Percentiles rank a stretch among this genome's conserved stretches.
Conservation (phyloP, 1,139 yeast genomes). For the Lodderomyces elongisporus region DNA sequence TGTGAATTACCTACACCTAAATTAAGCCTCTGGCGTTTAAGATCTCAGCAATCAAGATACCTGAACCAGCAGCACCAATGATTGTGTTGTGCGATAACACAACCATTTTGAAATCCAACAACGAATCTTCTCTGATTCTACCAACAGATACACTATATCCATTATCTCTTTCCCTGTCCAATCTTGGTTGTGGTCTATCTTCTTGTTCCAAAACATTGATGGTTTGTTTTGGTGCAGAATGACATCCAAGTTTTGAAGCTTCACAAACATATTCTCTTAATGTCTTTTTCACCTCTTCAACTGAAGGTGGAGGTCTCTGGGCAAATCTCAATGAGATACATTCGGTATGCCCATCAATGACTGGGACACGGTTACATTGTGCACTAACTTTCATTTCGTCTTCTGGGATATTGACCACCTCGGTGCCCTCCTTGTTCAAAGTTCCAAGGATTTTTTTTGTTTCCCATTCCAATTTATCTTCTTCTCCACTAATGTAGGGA, state of each 20-base stretch:
- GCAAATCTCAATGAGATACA: slow-evolving; percentile 85
- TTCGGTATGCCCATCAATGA: slow-evolving; percentile 96
- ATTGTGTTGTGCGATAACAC: slow-evolving; percentile 94
- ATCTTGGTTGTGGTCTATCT: slow-evolving; percentile 97
- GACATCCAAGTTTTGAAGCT: slow-evolving; percentile 71
- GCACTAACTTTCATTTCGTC: slow-evolving; percentile 85
- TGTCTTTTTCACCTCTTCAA: slow-evolving; percentile 70
- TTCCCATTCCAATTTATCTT: slow-evolving; percentile 98
- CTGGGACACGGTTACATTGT: slow-evolving; percentile 95
- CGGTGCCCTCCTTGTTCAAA: slow-evolving; percentile 48
- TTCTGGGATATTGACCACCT: slow-evolving; percentile 58
- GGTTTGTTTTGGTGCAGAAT: slow-evolving; percentile 88
- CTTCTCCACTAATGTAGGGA: slow-evolving; percentile 95
- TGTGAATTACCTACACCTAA: too few species aligned
- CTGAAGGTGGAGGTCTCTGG: slow-evolving; percentile 76
- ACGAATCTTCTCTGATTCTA: slow-evolving; percentile 87
- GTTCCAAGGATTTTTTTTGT: slow-evolving; percentile 87
- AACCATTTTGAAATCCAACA: slow-evolving; percentile 92
- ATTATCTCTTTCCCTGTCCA: slow-evolving; percentile 91
- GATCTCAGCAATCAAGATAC: slow-evolving; percentile 90
- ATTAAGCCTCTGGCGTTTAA: slow-evolving; percentile 72
- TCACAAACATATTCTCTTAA: slow-evolving; percentile 78
- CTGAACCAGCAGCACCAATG: slow-evolving; percentile 99
- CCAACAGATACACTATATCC: slow-evolving; percentile 97
- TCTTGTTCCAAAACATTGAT: slow-evolving; percentile 86